These are phyloP conservation scores for Triangularia setosa DNA, from an alignment of 2,329 filamentous ascomycete species.

Conservation along the genomic window DNA sequence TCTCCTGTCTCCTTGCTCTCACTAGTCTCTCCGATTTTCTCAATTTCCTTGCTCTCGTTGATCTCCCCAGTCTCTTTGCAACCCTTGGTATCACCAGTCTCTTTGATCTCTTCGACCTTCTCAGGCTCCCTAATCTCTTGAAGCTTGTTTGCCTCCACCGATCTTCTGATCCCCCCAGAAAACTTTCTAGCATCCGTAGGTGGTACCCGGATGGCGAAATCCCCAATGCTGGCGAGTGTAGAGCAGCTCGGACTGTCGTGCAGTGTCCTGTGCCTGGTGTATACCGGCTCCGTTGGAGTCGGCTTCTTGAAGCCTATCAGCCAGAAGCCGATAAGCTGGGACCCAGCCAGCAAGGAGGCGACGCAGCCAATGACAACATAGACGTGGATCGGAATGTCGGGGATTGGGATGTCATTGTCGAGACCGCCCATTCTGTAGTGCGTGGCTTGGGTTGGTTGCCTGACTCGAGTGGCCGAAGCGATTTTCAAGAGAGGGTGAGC, in stretches of 20 bases:
- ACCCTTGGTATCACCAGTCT: background rate
- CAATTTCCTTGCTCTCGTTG: background rate
- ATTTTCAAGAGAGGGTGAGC: background rate
- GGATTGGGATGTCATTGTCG: background rate
- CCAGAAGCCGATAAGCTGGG: slow-evolving; percentile 8
- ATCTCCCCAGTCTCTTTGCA: background rate
- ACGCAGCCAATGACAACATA: slow-evolving; percentile 11
- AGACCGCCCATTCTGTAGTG: background rate
- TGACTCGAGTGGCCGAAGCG: background rate
- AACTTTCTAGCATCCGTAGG: background rate
- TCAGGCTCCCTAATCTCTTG: background rate
- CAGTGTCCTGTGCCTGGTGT: background rate
- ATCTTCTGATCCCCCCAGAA: background rate
- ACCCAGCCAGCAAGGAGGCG: background rate
- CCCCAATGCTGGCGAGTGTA: background rate
- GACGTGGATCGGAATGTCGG: slow-evolving; percentile 8
- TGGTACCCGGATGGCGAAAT: background rate
- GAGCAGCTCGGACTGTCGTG: background rate
- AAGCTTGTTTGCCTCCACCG: background rate
- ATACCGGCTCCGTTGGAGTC: background rate
- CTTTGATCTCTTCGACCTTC: background rate
- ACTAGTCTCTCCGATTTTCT: background rate
- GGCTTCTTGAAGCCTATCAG: slow-evolving; percentile 13
- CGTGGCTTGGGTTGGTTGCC: background rate
- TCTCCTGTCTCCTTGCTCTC: background rate